Evolutionary conservation across 371 early-diverging fungal species (phyloP), one percentile per base, ranked within the genome.

Genomic region (Lichtheimia hyalospora): DNA sequence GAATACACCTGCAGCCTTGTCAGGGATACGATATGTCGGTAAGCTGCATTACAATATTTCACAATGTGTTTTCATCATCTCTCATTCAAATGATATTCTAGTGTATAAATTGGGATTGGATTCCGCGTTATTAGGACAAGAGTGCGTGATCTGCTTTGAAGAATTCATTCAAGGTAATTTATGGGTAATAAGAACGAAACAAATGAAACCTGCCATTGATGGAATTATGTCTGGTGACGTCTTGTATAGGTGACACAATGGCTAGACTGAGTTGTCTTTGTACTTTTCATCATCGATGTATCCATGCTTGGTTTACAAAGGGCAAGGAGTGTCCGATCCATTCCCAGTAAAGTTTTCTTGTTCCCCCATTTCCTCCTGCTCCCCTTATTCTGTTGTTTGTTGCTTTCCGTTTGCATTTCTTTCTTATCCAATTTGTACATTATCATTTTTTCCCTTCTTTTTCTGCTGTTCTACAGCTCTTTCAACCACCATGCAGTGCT

Each of bases 101-200:
- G 82, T 82, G 8, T 79, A 85, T 57, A 78, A 75, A 48, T 67
- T 88, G 16, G 70, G 71, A 3, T 69, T 70, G 20, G 74, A 85
- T 58, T 83, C 84, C 16, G 79, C 82, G 14, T 52, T 84, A 56
- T 61, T 86, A 41, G 88, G 84, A 43, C 83, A 80, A 63, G 93
- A 93, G 63, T 93, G 93, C 57, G 77, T 89, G 2, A 93, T 93
- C 56, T 93, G 93, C 73, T 86, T 93, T 67, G 91, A 92, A 49
- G 92, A 92, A 60, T 91, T 89, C 77, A 77, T 71, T 57, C 59
- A 73, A 62, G 84, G 86, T 84, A 57, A 62, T 44, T 5, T 13
- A 65, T 49, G 54, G 28, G 44, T 28, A 8, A 39, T 18, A 4
- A 3, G 16, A 48, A 25, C 5, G 5, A 49, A 24, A 50, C 40